Base-by-base conservation (phyloP, 2,329 filamentous ascomycete genomes). In the Arthrobotrys entomopaga region DNA sequence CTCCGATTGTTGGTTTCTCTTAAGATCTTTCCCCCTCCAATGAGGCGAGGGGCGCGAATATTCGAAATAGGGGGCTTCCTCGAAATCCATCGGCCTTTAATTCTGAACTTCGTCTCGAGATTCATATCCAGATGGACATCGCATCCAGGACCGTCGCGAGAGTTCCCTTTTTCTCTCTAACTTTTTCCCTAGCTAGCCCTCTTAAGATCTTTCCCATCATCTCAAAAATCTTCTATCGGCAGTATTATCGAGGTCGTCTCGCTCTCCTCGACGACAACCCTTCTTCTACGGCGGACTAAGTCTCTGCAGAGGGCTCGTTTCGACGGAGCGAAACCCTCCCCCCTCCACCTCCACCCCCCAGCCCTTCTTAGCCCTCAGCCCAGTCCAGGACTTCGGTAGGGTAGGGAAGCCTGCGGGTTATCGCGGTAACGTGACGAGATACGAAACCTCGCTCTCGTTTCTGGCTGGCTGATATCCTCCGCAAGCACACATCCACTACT, bases 71-170 rank as follows among this genome's bases (percentile, higher is more conserved):
- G 70, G 69, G 70, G 48, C 42, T 58, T 59, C 19, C 10, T 34
- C 29, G 29, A 34, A n/a, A 34, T 34, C 22, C 43, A 56, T 60
- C 38, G 60, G 50, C 42, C 50, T 58, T 46, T 52, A 43, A 48
- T 40, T 46, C 42, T 46, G 15, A 46, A 46, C 57, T 67, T 74
- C 70, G 70, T 74, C 70, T 74, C 70, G 70, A 74, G 70, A 67
- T 74, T 63, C 63, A 74, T 67, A 70, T 70, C 65, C 65, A 70
- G 65, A 70, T 52, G 65, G 53, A 42, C 43, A 50, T 61, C 65
- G 65, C 65, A 56, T 50, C 65, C 42, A 58, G 24, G 52, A 63
- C 7, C 22, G 57, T 58, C 40, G 58, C 58, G 65, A 70, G 58
- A 43, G 29, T 54, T 66, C 64, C 52, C 34, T 70, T 64, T 58